Evolutionary conservation across 2,329 filamentous ascomycete species (phyloP).

Genomic region (Venturia aucupariae): DNA sequence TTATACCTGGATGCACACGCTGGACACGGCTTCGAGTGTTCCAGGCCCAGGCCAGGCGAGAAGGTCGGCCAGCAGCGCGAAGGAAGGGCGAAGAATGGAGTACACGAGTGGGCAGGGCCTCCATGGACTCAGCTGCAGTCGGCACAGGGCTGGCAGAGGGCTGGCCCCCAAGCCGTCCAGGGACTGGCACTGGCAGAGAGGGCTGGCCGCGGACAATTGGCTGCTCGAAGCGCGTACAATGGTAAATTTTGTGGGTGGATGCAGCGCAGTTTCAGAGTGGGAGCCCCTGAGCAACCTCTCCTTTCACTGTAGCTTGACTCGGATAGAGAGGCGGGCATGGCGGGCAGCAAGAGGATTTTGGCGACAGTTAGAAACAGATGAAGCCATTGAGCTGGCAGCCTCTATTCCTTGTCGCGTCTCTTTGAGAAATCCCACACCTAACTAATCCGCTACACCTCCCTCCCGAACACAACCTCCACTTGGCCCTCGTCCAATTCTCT

Average conservation of each 20-base stretch:
- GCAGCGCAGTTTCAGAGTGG: background rate
- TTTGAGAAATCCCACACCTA: background rate
- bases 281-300: background rate
- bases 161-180: background rate
- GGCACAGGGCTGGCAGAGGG: no score
- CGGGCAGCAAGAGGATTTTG: background rate
- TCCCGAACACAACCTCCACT: background rate
- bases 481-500: background rate
- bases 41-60: no score
- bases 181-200: background rate
- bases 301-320: background rate
- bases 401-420: background rate
- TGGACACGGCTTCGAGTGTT: no score
- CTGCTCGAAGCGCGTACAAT: background rate
- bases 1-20: no score
- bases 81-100: no score
- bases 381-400: background rate
- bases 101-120: no score
- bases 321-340: background rate
- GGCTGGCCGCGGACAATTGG: background rate
- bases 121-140: no score
- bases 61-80: no score
- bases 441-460: slow-evolving; percentile 2
- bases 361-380: background rate
- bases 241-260: background rate